Evolutionary conservation across 148 eudicot genomes (phyloP), one percentile per base, ranked within the genome.

Genomic region (Camellia japonica): DNA sequence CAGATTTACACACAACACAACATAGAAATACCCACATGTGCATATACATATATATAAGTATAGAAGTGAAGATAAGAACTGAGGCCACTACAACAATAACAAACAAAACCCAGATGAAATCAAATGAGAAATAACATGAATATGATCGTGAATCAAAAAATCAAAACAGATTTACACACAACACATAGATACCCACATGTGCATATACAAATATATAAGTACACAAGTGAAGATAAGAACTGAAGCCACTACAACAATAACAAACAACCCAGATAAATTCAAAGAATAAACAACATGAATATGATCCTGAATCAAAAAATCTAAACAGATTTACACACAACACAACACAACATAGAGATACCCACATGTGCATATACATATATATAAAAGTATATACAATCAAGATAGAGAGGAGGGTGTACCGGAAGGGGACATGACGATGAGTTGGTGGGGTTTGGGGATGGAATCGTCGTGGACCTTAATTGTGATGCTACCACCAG

Each of bases 341-440:
- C 38, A 30, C 38, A 30, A 30, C 38, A 30, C 38, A 49, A 7
- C 38, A 30, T 30, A 30, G 38, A 30, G 38, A 30, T 30, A 30
- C 38, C 38, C 4, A 4, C 54, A 51, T 13, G 7, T 59, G 62
- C 62, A 59, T 51, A 59, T 5, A 69, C 38, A 69, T 3, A 69
- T n/a, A 3, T 9, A 69, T 14, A 1, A 14, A 49, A 14, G 11
- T 38, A 65, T 23, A 7, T 11, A 18, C 0, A 73, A 55, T 3
- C 2, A 56, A 42, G 63, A 1, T 41, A 44, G 51, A 46, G 42
- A 2, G 58, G 15, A 65, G 66, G 58, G 46, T n/a, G 9, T 74
- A 95, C 99, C 99, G 81, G 99, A 95, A 77, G 97, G 97, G 59
- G 99, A 93, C 97, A 95, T 95, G 89, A 95, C 80, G 71, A 95